These are phyloP conservation scores for Mentha longifolia DNA, from an alignment of 257 asterid species.

Conservation along the genomic window DNA sequence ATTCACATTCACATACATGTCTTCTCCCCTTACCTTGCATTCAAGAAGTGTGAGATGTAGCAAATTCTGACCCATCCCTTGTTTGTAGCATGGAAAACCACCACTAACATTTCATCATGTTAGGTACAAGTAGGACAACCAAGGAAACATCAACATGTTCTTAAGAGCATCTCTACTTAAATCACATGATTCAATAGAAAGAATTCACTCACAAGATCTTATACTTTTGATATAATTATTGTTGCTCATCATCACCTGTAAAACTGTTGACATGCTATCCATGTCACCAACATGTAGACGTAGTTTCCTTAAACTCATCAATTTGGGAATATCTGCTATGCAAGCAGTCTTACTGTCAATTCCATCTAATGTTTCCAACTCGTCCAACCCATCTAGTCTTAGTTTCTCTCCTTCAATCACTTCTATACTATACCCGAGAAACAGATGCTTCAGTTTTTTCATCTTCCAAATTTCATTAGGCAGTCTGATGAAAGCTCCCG, in stretches of 20 bases:
- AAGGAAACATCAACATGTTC: slow-evolving; percentile 3
- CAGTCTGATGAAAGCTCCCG: neutral
- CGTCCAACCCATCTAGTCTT: neutral
- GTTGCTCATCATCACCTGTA: no score
- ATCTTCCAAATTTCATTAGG: neutral
- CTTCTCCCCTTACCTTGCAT: neutral
- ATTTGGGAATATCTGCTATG: neutral
- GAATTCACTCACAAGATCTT: neutral
- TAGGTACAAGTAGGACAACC: neutral
- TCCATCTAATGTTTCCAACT: neutral
- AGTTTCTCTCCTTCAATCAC: neutral
- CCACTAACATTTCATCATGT: accelerated
- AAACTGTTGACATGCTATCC: neutral
- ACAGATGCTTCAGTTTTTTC: neutral
- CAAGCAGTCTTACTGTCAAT: neutral
- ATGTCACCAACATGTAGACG: neutral
- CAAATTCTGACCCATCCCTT: neutral
- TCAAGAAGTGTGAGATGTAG: neutral
- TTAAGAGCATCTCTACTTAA: neutral
- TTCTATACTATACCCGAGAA: neutral
- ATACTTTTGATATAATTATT: no score
- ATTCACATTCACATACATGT: neutral
- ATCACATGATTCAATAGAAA: neutral
- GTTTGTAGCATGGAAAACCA: neutral
- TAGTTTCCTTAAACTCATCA: neutral